Conservation (phyloP, 164 flowering plant species). For the Tinospora cordifolia region DNA sequence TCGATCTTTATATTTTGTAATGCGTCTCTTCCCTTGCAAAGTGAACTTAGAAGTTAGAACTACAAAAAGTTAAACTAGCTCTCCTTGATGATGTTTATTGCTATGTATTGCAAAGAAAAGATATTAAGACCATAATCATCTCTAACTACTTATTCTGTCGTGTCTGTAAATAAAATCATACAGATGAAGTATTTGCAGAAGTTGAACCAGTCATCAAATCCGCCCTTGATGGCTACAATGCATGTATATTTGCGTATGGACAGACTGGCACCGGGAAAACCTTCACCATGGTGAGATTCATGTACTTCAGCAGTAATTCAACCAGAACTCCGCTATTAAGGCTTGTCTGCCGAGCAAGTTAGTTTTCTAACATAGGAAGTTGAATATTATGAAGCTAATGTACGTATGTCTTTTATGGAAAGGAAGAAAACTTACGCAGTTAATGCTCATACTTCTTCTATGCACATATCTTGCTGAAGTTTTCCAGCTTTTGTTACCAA, state of each 20-base stretch:
- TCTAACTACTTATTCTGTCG: conserved; percentile 1
- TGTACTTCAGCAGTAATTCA: background rate
- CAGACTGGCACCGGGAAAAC: conserved; percentile 74
- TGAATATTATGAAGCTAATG: background rate
- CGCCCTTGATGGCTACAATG: conserved; percentile 60
- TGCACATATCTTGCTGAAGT: too few relatives aligned
- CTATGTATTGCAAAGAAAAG: background rate
- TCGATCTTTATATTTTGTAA: background rate
- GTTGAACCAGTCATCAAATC: conserved; percentile 62
- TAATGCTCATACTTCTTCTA: too few relatives aligned
- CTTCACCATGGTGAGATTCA: conserved; percentile 54
- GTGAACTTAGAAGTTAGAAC: background rate
- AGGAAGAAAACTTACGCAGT: too few relatives aligned
- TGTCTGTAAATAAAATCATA: conserved; percentile 4
- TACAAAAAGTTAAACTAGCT: background rate
- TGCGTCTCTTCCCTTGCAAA: background rate
- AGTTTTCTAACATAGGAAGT: background rate
- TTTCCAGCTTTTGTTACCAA: background rate
- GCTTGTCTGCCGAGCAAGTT: background rate
- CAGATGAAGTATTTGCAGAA: conserved; percentile 58
- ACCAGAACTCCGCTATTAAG: background rate
- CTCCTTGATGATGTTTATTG: background rate
- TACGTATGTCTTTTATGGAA: background rate
- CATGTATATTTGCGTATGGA: conserved; percentile 64
- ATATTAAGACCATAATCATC: background rate